Base-by-base conservation (phyloP, 2,329 filamentous ascomycete genomes). In the Xylaria digitata region DNA sequence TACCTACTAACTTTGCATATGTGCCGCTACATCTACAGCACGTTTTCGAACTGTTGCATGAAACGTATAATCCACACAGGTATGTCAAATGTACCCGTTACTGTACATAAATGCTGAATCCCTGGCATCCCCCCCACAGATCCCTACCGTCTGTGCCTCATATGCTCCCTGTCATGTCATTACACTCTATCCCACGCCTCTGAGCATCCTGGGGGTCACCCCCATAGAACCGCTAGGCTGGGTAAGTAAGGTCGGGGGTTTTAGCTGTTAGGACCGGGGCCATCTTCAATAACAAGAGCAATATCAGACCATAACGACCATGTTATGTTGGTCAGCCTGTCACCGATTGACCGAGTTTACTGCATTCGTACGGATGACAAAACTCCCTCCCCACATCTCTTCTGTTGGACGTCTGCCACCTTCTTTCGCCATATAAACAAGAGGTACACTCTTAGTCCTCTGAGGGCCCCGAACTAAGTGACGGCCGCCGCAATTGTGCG, bases 261-360 rank as follows among this genome's bases (percentile, higher is more conserved):
- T 43, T 6, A 23, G 13, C 7, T 19, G 55, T 55, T 54, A 32
- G 49, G 49, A 30, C 46, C 21, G 11, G 42, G 56, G 48, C 37
- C 7, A 48, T 40, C 48, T 26, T 55, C 26, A 65, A 60, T 15
- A 63, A 50, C 34, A 34, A 26, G 26, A 26, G 50, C 43, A 17
- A 37, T 49, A 59, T 64, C 55, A 64, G 46, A 26, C 61, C 48
- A 52, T n/a, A 49, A 59, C 32, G 19, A 32, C 17, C 53, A 15
- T 42, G 45, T 50, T 52, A 17, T 45, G 61, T 52, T 59, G 42
- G 61, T 53, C 49, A 63, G 61, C 55, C 55, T 37, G 45, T 65
- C 57, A 55, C 56, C 55, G 56, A 49, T 21, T 65, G 30, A 65
- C 62, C 56, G 64, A 63, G 49, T 49, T 58, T 66, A 19, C 54